Conservation (phyloP, 179 eudicot genomes). For the Pouteria campechiana region DNA sequence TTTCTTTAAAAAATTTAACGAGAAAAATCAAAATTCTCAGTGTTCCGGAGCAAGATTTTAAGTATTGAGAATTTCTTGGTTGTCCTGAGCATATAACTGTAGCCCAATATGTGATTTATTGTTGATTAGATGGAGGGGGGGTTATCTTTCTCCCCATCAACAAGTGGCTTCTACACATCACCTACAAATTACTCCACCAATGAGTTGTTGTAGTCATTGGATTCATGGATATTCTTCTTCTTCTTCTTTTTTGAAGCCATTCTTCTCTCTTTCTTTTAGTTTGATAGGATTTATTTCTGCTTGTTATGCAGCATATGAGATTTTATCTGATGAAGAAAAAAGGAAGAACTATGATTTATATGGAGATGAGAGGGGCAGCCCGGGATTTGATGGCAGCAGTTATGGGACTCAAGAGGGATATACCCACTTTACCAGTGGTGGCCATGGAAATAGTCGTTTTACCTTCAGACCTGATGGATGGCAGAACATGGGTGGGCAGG, state of each 20-base stretch:
- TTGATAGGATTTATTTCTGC: background rate
- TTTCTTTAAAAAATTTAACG: no score
- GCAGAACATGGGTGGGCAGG: constrained; percentile 71
- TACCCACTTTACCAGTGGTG: constrained; percentile 59
- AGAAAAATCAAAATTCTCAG: no score
- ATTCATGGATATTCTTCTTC: no score
- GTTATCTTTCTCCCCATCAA: no score
- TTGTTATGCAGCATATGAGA: constrained; percentile 67
- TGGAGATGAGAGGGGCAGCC: constrained; percentile 74
- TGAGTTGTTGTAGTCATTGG: no score
- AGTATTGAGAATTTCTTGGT: no score
- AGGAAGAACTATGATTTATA: constrained; percentile 88
- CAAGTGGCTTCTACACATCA: no score
- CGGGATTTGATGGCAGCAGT: constrained; percentile 62
- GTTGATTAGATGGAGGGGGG: no score
- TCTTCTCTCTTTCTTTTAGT: background rate
- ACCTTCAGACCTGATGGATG: constrained; percentile 43
- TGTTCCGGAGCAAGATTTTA: no score
- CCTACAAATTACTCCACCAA: no score
- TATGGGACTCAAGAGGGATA: constrained; percentile 49
- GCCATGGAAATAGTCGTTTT: constrained; percentile 58
- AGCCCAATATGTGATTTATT: no score
- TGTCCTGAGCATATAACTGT: no score
- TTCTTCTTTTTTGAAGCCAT: background rate
- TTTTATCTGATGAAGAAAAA: constrained; percentile 80